Conservation (phyloP, 441 rosid genomes). For the Isatis lusitanica region DNA sequence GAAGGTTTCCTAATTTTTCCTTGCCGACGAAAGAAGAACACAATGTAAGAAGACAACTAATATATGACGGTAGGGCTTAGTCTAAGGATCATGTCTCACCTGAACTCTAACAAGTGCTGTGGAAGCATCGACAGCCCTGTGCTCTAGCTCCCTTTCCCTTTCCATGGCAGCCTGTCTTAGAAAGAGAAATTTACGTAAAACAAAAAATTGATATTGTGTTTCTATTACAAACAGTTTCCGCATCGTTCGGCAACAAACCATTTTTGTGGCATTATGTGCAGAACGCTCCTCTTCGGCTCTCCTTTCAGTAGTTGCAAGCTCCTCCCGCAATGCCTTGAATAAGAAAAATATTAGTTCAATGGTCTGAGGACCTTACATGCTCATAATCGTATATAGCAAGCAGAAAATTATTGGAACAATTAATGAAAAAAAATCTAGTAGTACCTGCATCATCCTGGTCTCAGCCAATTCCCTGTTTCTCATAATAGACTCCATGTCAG, state of each 20-base stretch:
- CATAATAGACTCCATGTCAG: constrained; percentile 92
- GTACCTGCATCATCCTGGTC: constrained; percentile 99
- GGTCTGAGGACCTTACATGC: constrained; percentile 21
- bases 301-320: constrained; percentile 84
- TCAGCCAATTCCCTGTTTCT: constrained; percentile 96
- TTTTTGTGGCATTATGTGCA: constrained; percentile 92
- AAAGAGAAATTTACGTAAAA: constrained; percentile 24
- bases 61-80: constrained; percentile 5
- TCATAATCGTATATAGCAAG: constrained; percentile 5
- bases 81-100: constrained; percentile 52
- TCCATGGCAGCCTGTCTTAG: constrained; percentile 90
- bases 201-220: constrained; percentile 10
- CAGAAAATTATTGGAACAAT: neutral
- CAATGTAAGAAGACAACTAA: constrained; percentile 2
- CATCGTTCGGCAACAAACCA: constrained; percentile 49
- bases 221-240: neutral
- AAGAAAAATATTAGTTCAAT: constrained; percentile 29
- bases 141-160: constrained; percentile 95
- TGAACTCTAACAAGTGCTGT: constrained; percentile 91
- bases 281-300: constrained; percentile 94
- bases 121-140: constrained; percentile 91
- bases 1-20: constrained; percentile 5
- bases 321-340: constrained; percentile 91
- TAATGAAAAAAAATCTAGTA: constrained; percentile 4
- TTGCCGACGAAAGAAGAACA: neutral